These are phyloP conservation scores for Russula dissimulans DNA, from an alignment of 768 basidiomycete species.

Conservation along the genomic window DNA sequence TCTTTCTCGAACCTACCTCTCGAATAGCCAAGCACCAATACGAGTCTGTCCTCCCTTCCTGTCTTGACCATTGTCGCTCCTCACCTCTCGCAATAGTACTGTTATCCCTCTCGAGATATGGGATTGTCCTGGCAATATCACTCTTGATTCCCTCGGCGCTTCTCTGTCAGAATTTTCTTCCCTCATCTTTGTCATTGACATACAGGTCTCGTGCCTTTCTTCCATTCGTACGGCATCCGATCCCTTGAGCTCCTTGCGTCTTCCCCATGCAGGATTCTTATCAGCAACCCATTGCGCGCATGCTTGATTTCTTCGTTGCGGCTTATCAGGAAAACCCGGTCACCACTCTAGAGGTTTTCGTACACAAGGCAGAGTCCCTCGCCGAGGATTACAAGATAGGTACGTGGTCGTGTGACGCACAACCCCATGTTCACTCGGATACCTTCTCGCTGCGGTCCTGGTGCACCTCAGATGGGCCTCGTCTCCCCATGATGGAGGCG, in stretches of 20 bases:
- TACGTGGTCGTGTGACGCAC: constrained; percentile 28
- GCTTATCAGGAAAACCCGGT: constrained; percentile 67
- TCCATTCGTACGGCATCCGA: background rate
- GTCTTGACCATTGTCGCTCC: background rate
- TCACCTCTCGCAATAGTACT: constrained; percentile 42
- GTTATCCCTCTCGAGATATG: constrained; percentile 90
- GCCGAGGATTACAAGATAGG: constrained; percentile 88
- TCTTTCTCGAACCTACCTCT: constrained; percentile 84
- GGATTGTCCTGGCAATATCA: constrained; percentile 87
- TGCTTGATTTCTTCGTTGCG: constrained; percentile 73
- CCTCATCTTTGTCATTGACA: constrained; percentile 91
- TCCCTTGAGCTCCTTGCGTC: background rate
- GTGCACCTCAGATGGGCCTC: background rate
- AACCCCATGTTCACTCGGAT: background rate
- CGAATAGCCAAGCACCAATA: constrained; percentile 63
- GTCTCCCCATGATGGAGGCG: background rate
- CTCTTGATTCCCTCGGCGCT: constrained; percentile 66
- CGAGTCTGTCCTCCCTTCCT: constrained; percentile 50
- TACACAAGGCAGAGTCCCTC: constrained; percentile 90
- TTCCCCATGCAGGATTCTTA: constrained; percentile 55
- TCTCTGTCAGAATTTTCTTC: constrained; percentile 74
- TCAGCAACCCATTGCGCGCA: constrained; percentile 71
- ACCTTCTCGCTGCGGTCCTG: background rate
- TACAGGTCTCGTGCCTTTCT: constrained; percentile 51
- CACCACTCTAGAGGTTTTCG: constrained; percentile 82